Percentiles rank a stretch among this genome's conserved stretches.
phyloP scores from a whole-genome alignment of 2,329 filamentous ascomycete genomes.

The Pestalotiopsis sp. region DNA sequence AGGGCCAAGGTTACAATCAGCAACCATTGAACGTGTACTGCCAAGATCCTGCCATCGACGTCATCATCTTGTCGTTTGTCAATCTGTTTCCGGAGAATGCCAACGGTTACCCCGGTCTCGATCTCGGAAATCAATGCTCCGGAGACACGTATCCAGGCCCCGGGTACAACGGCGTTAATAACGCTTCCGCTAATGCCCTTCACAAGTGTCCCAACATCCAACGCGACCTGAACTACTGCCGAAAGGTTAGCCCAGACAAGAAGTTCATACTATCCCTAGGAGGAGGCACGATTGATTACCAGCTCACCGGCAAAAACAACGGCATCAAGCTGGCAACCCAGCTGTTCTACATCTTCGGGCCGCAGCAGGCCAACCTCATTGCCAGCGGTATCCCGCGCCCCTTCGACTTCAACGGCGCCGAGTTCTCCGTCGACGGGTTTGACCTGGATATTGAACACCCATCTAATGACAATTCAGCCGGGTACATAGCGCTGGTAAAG shows the following conservation, averaged over 20 bases:
- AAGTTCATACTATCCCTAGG: conserved; percentile 67
- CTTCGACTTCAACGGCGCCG: conserved; percentile 27
- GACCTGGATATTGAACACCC: conserved; percentile 33
- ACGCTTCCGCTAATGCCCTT: conserved; percentile 32
- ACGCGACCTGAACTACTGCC: conserved; percentile 48
- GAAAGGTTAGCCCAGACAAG: conserved; percentile 51
- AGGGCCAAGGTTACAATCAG: conserved; percentile 44
- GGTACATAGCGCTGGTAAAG: conserved; percentile 30
- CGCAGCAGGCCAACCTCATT: conserved; percentile 32
- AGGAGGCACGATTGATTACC: conserved; percentile 42
- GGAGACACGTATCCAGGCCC: conserved; percentile 30
- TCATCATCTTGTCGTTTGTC: conserved; percentile 45
- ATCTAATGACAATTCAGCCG: conserved; percentile 28
- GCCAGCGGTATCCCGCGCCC: conserved; percentile 26
- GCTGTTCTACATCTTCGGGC: conserved; percentile 43
- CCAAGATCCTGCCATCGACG: conserved; percentile 38
- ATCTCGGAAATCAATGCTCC: conserved; percentile 44
- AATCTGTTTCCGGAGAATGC: conserved; percentile 41
- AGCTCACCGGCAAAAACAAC: conserved; percentile 36
- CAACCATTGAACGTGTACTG: conserved; percentile 38
- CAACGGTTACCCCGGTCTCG: conserved; percentile 41
- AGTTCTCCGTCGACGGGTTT: conserved; percentile 28
- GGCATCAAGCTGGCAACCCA: conserved; percentile 37
- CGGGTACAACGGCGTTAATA: conserved; percentile 32
- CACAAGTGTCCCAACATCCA: conserved; percentile 36